A percentile compares a stretch with the other conserved stretches of the same genome.
Evolutionary conservation across 163 green algal genomes (phyloP).

Genomic region (Scenedesmus sp.): DNA sequence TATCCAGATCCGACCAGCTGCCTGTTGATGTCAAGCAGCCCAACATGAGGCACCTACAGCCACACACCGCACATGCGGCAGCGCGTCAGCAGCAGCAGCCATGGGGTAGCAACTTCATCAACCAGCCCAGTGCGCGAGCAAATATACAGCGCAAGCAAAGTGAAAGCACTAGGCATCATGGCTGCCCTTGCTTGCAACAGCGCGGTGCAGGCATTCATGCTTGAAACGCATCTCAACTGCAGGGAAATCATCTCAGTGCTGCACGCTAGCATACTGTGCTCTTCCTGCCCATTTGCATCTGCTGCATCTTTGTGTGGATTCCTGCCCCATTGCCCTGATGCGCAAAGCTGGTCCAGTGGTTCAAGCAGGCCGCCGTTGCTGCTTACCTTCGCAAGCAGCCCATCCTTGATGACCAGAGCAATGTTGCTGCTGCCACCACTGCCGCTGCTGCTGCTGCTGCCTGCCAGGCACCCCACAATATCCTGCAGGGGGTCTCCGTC

Average conservation of each 20-base stretch:
- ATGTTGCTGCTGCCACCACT: constrained; percentile 19
- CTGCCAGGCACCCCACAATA: constrained; percentile 35
- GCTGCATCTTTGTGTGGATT: too few species aligned
- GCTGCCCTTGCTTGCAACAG: too few species aligned
- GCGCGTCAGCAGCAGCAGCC: neutral
- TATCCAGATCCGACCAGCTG: constrained; percentile 19
- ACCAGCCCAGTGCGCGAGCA: too few species aligned
- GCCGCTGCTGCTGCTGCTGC: constrained; percentile 17
- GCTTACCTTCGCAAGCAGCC: constrained; percentile 59
- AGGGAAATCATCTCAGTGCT: neutral
- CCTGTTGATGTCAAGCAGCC: constrained; percentile 42
- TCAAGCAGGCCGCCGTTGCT: neutral
- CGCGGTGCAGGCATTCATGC: neutral
- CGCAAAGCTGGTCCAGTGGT: too few species aligned
- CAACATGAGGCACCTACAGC: constrained; percentile 44
- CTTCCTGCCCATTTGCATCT: neutral
- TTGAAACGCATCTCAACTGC: too few species aligned
- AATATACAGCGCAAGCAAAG: too few species aligned
- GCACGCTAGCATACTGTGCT: neutral
- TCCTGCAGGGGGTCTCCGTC: constrained; percentile 52
- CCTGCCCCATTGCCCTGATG: too few species aligned
- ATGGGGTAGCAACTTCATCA: neutral
- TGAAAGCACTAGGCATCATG: too few species aligned
- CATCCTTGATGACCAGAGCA: constrained; percentile 61
- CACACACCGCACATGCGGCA: neutral